Evolutionary conservation across 129 eudicot species (phyloP).

Genomic region (Artemisia tridentata): DNA sequence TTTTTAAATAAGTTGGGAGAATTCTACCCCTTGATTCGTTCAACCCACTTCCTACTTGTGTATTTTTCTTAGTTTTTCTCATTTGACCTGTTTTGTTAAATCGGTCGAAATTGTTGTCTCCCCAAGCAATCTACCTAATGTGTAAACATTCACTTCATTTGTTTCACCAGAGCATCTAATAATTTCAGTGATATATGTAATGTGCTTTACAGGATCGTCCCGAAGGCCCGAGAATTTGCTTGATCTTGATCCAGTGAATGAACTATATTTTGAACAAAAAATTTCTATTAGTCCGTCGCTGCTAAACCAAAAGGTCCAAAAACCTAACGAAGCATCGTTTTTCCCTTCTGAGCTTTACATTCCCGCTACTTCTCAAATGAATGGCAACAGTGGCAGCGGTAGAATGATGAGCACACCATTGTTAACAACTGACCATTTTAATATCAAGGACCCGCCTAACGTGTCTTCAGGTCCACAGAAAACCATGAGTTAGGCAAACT

Average conservation of each 20-base stretch:
- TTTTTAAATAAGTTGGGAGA: neutral
- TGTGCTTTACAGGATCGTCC: conserved; percentile 57
- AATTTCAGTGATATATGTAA: neutral
- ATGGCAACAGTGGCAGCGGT: neutral
- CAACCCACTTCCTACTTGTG: too few species aligned
- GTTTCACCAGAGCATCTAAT: neutral
- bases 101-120: neutral
- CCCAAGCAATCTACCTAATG: neutral
- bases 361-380: conserved; percentile 9
- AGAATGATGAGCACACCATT: conserved; percentile 20
- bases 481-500: too few species aligned
- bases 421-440: conserved; percentile 30
- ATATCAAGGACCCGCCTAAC: conserved; percentile 18
- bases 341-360: conserved; percentile 22
- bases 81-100: neutral
- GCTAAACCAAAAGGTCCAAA: conserved; percentile 17
- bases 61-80: neutral
- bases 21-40: neutral
- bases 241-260: conserved; percentile 52
- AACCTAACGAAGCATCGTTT: conserved; percentile 13
- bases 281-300: neutral
- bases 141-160: neutral
- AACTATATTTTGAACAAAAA: conserved; percentile 28
- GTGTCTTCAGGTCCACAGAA: conserved; percentile 19
- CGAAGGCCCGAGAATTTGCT: conserved; percentile 47